Evolutionary conservation across 768 basidiomycete genomes (phyloP), one percentile per base, ranked within the genome.

Genomic region (Boletus tomentosulus): DNA sequence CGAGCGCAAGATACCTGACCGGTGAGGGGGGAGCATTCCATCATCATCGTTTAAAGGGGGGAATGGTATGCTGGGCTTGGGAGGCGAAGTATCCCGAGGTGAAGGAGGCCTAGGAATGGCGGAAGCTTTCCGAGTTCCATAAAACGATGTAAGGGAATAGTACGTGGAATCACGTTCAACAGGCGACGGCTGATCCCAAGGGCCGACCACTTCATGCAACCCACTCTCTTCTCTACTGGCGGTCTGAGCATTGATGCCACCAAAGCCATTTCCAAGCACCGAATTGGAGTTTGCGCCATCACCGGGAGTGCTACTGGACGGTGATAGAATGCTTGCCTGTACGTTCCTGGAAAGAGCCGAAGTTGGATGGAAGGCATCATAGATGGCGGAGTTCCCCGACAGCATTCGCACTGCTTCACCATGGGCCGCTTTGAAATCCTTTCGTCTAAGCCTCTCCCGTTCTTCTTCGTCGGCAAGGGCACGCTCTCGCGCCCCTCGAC

Each of bases 301-400:
- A 16, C 61, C 53, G 16, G 68, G 39, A 35, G 57, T 10, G 11
- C 46, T 53, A 10, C 57, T 51, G 4, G 60, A 48, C 7, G 62
- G 51, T 9, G 66, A 62, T 19, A 70, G 57, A 50, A 66, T 44
- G 28, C 55, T 55, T 12, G 56, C 39, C n/a, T 69, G 69, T 27
- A 56, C 39, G 39, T 57, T 67, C 59, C 70, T 62, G 15, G 69
- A 58, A 25, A 64, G 27, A 8, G 64, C 16, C 1, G 74, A 75
- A 1, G 85, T 78, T 1, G 84, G 82, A 65, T 91, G 85, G 74
- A 92, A 93, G 2, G 89, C 86, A 62, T 93, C 90, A 64, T 81
- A 92, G 1, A 86, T 80, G 24, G 75, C 73, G 3, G 79, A 64
- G 58, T 73, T 72, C 46, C 70, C 71, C 48, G 74, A 67, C 8